phyloP scores from a whole-genome alignment of 1,284 basidiomycete species.

The Apiotrichum laibachii region DNA sequence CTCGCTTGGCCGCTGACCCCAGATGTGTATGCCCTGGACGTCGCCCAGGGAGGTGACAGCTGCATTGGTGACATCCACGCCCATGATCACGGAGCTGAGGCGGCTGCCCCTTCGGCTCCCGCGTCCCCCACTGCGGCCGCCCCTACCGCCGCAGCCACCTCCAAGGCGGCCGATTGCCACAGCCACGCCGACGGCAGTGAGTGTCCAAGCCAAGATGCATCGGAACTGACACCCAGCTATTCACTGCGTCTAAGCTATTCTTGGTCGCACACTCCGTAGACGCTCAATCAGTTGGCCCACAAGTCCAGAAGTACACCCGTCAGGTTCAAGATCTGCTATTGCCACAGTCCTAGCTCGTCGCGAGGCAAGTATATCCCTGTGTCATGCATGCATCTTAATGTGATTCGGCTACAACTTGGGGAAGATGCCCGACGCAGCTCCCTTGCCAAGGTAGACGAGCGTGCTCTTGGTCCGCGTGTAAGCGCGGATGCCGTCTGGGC shows the following conservation, averaged over 20 bases:
- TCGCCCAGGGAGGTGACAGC: slow-evolving; percentile 41
- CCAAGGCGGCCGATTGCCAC: slow-evolving; percentile 37
- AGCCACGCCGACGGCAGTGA: slow-evolving; percentile 41
- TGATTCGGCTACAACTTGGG: slow-evolving; percentile 11
- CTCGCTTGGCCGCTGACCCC: not conserved
- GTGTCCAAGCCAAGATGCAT: not conserved
- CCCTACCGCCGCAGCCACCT: slow-evolving; percentile 15
- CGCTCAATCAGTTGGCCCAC: too few species aligned
- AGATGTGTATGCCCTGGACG: slow-evolving; percentile 47
- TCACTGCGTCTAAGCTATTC: too few species aligned
- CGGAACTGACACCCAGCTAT: too few species aligned
- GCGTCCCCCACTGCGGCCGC: slow-evolving; percentile 13
- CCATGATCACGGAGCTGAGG: slow-evolving; percentile 21
- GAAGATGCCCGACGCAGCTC: slow-evolving; percentile 19
- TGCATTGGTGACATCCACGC: slow-evolving; percentile 37
- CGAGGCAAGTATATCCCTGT: too few species aligned
- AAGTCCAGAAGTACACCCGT: too few species aligned
- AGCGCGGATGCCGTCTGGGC: slow-evolving; percentile 21
- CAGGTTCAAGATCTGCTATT: too few species aligned
- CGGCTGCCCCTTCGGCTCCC: slow-evolving; percentile 12
- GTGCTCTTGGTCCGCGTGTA: slow-evolving; percentile 22
- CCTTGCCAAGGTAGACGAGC: slow-evolving; percentile 13
- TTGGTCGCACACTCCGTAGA: too few species aligned
- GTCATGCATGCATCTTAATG: too few species aligned
- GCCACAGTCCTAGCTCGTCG: too few species aligned